These are phyloP conservation scores for Calocera cornea DNA, from an alignment of 768 basidiomycete genomes.

Conservation along the genomic window DNA sequence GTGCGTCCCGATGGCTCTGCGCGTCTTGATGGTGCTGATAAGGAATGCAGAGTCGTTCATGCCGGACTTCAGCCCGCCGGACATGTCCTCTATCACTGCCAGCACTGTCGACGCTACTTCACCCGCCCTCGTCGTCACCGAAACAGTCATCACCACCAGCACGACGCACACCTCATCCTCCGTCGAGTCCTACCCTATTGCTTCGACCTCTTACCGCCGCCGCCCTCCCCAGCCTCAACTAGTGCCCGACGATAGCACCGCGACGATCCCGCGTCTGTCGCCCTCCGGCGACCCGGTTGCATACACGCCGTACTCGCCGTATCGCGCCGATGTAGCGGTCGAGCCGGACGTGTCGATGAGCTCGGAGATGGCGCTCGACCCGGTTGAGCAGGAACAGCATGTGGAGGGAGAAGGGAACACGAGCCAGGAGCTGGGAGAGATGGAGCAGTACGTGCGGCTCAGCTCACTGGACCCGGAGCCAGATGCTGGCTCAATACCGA, in stretches of 20 bases:
- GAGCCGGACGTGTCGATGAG: neutral
- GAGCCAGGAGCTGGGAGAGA: neutral
- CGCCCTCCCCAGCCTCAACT: neutral
- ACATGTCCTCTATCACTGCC: neutral
- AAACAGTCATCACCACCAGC: neutral
- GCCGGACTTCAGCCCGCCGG: neutral
- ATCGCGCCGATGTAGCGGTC: neutral
- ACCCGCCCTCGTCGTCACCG: neutral
- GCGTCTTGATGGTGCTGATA: neutral
- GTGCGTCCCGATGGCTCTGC: neutral
- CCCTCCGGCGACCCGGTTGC: neutral
- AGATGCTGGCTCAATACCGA: neutral
- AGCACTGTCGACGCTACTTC: neutral
- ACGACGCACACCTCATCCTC: neutral
- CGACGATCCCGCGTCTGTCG: neutral
- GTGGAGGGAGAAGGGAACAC: neutral
- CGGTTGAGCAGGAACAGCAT: neutral
- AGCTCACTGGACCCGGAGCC: neutral
- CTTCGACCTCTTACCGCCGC: neutral
- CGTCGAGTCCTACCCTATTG: neutral
- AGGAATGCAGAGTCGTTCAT: neutral
- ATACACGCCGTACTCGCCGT: neutral
- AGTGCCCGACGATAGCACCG: neutral
- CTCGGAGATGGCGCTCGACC: neutral
- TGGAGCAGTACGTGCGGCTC: neutral